phyloP scores from a whole-genome alignment of 345 rosid species.

The Noccaea bulbosa region DNA sequence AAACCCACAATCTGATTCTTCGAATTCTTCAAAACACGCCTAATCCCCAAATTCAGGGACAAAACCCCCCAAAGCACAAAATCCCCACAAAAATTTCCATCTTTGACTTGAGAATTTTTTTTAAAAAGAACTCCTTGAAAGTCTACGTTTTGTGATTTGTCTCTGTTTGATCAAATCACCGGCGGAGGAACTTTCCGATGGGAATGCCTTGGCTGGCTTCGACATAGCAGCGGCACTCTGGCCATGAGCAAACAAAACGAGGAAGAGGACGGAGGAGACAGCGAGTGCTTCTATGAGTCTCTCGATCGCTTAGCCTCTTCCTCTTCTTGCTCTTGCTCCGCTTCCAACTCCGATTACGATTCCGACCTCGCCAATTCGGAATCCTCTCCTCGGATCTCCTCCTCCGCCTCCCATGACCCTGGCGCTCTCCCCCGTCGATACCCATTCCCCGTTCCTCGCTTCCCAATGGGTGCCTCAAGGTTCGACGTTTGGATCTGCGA shows the following conservation, averaged over 20 bases:
- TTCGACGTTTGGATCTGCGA: constrained; percentile 87
- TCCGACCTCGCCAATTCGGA: constrained; percentile 50
- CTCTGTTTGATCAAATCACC: constrained; percentile 41
- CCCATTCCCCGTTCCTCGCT: constrained; percentile 54
- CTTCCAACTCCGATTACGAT: constrained; percentile 67
- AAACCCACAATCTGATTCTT: constrained; percentile 43
- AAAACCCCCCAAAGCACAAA: constrained; percentile 5
- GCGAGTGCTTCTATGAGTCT: constrained; percentile 76
- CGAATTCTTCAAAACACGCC: constrained; percentile 35
- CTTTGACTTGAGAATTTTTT: constrained; percentile 1
- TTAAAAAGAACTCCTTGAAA: background rate
- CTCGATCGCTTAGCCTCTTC: constrained; percentile 73
- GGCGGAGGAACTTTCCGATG: constrained; percentile 55
- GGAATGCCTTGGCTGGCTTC: constrained; percentile 55
- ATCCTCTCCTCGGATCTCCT: constrained; percentile 44
- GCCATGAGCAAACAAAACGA: constrained; percentile 44
- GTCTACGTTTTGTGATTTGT: constrained; percentile 8
- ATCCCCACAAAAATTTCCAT: constrained; percentile 1
- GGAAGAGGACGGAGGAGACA: constrained; percentile 51
- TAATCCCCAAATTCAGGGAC: constrained; percentile 14
- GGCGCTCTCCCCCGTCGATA: constrained; percentile 23
- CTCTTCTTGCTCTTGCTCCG: constrained; percentile 69
- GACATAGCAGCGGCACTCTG: background rate
- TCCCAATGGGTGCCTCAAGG: constrained; percentile 52
- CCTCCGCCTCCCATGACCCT: constrained; percentile 41